Evolutionary conservation across 169 alveolate genomes (phyloP).

Genomic region (Eimeria falciformis): DNA sequence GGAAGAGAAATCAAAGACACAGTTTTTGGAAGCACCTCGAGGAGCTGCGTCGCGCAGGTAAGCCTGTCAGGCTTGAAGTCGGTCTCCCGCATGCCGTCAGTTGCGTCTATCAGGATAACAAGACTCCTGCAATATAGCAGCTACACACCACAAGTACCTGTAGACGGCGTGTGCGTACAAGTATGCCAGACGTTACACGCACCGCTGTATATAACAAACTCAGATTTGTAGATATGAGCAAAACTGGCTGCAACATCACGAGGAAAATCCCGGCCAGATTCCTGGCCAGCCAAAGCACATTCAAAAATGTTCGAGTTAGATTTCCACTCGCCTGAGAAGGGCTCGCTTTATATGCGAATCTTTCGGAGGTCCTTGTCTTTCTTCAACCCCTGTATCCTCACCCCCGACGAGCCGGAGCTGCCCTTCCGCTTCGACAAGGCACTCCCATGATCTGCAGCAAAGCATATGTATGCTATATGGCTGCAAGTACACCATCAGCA

Average conservation of each 20-base stretch:
- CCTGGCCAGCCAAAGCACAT: too few species aligned
- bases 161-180: too few species aligned
- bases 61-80: slow-evolving; percentile 65
- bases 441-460: slow-evolving; percentile 68
- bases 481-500: not conserved
- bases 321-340: not conserved
- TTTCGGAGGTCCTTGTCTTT: not conserved
- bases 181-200: too few species aligned
- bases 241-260: too few species aligned
- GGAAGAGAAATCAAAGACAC: too few species aligned
- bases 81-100: slow-evolving; percentile 57
- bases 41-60: slow-evolving; percentile 33
- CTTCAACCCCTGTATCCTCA: not conserved
- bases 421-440: slow-evolving; percentile 28
- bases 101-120: slow-evolving; percentile 40
- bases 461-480: not conserved
- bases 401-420: slow-evolving; percentile 17
- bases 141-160: too few species aligned
- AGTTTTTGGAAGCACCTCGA: slow-evolving; percentile 31
- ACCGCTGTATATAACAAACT: too few species aligned
- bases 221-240: too few species aligned
- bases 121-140: slow-evolving; percentile 44
- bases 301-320: too few species aligned
- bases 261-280: too few species aligned
- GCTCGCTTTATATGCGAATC: slow-evolving; percentile 8